These are phyloP conservation scores for Colletotrichum abscissum DNA, from an alignment of 2,329 filamentous ascomycete genomes.

Conservation along the genomic window DNA sequence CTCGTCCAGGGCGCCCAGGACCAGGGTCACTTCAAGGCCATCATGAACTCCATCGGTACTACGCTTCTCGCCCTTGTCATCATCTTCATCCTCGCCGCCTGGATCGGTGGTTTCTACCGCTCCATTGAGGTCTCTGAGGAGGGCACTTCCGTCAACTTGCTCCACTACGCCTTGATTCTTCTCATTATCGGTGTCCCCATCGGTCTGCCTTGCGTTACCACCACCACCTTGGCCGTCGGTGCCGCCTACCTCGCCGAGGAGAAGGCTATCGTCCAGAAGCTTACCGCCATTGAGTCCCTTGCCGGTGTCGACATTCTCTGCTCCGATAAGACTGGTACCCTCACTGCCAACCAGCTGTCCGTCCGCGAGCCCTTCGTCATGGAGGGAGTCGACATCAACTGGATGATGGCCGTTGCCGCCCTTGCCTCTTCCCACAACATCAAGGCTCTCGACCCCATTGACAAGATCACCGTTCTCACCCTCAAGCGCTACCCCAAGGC, in stretches of 20 bases:
- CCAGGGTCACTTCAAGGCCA: slow-evolving; percentile 83
- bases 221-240: slow-evolving; percentile 81
- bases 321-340: slow-evolving; percentile 85
- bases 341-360: slow-evolving; percentile 80
- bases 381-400: slow-evolving; percentile 82
- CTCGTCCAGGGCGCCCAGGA: slow-evolving; percentile 81
- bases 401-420: slow-evolving; percentile 86
- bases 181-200: slow-evolving; percentile 84
- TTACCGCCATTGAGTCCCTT: slow-evolving; percentile 81
- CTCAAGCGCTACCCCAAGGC: slow-evolving; percentile 82
- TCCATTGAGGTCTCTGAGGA: slow-evolving; percentile 71
- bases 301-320: slow-evolving; percentile 82
- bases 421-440: slow-evolving; percentile 83
- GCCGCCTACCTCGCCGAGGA: slow-evolving; percentile 82
- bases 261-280: slow-evolving; percentile 83
- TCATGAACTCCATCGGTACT: slow-evolving; percentile 86
- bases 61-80: slow-evolving; percentile 80
- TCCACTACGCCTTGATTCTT: slow-evolving; percentile 76
- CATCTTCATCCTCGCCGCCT: slow-evolving; percentile 79
- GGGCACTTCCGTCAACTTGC: slow-evolving; percentile 66
- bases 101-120: slow-evolving; percentile 85
- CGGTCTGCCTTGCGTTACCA: slow-evolving; percentile 83
- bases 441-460: slow-evolving; percentile 82
- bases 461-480: slow-evolving; percentile 82
- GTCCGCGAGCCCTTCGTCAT: slow-evolving; percentile 82